phyloP scores from a whole-genome alignment of 441 rosid genomes.

The Gossypium davidsonii region DNA sequence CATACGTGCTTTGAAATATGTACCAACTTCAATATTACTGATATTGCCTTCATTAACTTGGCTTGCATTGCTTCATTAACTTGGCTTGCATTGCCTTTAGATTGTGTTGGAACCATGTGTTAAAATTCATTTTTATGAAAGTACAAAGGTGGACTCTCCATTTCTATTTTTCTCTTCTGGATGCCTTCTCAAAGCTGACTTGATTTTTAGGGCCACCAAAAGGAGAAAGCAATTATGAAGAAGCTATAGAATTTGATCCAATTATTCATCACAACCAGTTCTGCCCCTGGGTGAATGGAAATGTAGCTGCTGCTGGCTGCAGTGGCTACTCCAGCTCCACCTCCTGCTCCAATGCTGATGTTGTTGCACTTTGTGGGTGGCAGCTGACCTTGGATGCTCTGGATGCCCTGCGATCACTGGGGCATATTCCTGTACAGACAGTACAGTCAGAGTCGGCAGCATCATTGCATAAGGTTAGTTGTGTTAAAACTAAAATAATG shows the following conservation, averaged over 20 bases:
- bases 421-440: constrained; percentile 60
- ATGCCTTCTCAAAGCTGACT: background rate
- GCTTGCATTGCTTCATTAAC: background rate
- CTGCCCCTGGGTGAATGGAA: constrained; percentile 98
- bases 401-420: constrained; percentile 63
- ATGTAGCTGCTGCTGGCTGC: constrained; percentile 97
- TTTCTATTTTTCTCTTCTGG: background rate
- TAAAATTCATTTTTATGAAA: background rate
- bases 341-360: constrained; percentile 45
- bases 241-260: constrained; percentile 77
- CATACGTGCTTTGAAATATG: background rate
- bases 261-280: constrained; percentile 81
- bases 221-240: constrained; percentile 85
- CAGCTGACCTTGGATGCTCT: constrained; percentile 91
- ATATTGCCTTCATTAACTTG: too few species aligned
- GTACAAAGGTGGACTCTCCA: background rate
- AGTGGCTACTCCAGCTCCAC: constrained; percentile 26
- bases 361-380: constrained; percentile 85
- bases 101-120: background rate
- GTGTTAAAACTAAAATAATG: background rate
- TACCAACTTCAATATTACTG: background rate
- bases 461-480: constrained; percentile 66
- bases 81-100: background rate
- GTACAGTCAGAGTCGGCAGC: constrained; percentile 94
- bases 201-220: constrained; percentile 68